These are phyloP conservation scores for cucumber (Cucumis sativus) DNA, from an alignment of 306 rosid species.

Conservation along the genomic window DNA sequence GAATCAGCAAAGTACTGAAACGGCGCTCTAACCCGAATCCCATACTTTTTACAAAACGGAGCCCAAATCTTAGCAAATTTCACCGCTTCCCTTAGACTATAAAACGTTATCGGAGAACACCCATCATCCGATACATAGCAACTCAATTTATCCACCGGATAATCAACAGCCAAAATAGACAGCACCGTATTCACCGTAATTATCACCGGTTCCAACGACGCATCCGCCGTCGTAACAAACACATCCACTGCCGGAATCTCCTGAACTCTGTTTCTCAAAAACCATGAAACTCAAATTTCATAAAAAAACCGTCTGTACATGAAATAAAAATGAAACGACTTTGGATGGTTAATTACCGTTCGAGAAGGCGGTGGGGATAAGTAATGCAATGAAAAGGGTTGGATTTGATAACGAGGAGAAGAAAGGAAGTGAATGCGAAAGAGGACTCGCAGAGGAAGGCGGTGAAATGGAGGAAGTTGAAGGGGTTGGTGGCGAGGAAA, in stretches of 20 bases:
- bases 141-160: slow-evolving; percentile 55
- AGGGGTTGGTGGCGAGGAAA: slow-evolving; percentile 8
- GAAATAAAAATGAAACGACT: too few relatives aligned
- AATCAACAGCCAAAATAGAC: slow-evolving; percentile 59
- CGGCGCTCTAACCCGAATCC: slow-evolving; percentile 52
- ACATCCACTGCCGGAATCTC: slow-evolving; percentile 58
- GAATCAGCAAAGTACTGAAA: slow-evolving; percentile 28
- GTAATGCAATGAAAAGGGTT: slow-evolving; percentile 30
- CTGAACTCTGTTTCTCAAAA: slow-evolving; percentile 11
- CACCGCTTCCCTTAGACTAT: slow-evolving; percentile 37
- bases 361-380: slow-evolving; percentile 26
- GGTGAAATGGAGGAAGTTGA: slow-evolving; percentile 16
- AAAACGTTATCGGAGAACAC: slow-evolving; percentile 36
- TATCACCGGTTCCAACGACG: slow-evolving; percentile 50
- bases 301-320: too few relatives aligned
- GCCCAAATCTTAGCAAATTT: slow-evolving; percentile 54
- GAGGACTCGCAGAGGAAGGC: slow-evolving; percentile 54
- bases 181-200: slow-evolving; percentile 51
- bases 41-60: slow-evolving; percentile 50
- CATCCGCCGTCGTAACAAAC: slow-evolving; percentile 67
- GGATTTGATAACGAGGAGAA: slow-evolving; percentile 26
- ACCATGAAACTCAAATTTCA: too few relatives aligned
- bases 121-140: slow-evolving; percentile 80
- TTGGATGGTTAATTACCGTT: slow-evolving; percentile 3
- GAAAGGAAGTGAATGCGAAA: slow-evolving; percentile 34